Percentiles rank a stretch among this genome's conserved stretches.
phyloP scores from a whole-genome alignment of 495 filamentous ascomycete genomes.

The Penicillium cataractarum region DNA sequence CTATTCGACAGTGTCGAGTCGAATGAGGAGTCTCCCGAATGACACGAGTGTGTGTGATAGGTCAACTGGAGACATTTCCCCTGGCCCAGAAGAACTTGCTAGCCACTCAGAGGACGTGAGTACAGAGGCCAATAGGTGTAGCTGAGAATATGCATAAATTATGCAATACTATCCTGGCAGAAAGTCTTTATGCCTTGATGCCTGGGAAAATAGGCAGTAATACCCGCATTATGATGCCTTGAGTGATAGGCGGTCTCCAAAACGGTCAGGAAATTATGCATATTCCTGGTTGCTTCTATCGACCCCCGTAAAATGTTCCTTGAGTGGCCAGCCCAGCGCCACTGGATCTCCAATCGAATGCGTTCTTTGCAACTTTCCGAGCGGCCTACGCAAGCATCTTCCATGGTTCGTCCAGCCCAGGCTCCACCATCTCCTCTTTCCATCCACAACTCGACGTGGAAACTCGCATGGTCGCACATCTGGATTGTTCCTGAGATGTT shows the following conservation, averaged over 20 bases:
- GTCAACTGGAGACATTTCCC: background rate
- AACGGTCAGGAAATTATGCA: too few species aligned
- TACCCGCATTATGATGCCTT: background rate
- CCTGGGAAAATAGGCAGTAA: background rate
- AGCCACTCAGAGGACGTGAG: background rate
- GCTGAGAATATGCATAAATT: background rate
- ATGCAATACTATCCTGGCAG: background rate
- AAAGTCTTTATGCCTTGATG: background rate
- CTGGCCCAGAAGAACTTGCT: background rate
- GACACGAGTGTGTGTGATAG: background rate
- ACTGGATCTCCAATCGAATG: slow-evolving; percentile 9
- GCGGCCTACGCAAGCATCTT: slow-evolving; percentile 7
- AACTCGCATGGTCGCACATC: background rate
- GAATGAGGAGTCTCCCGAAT: background rate
- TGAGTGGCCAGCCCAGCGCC: background rate
- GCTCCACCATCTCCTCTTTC: slow-evolving; percentile 5
- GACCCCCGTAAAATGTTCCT: background rate
- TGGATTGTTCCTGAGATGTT: background rate
- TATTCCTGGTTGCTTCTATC: background rate
- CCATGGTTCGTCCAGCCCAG: background rate
- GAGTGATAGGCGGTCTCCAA: background rate
- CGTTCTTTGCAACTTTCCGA: slow-evolving; percentile 3
- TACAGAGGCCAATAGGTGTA: background rate
- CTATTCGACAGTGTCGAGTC: background rate
- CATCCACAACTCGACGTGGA: background rate